A percentile compares a stretch with the other conserved stretches of the same genome.
Conservation (phyloP, 1,139 yeast genomes). For the Diutina catenulata region DNA sequence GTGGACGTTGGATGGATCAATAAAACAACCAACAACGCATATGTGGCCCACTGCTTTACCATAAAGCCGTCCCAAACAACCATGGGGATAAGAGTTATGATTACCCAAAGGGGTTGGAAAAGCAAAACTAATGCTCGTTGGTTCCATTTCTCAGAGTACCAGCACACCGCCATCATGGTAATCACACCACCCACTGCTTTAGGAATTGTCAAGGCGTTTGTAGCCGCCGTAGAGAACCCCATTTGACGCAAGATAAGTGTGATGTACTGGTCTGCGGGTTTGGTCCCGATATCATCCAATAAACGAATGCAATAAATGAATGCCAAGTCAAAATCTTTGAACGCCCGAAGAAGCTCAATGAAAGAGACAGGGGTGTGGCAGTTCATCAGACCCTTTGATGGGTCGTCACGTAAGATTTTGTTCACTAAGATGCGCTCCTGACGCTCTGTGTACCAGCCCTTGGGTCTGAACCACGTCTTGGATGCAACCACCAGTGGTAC, state of each 20-base stretch:
- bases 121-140: not conserved
- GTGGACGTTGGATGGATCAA: constrained; percentile 7
- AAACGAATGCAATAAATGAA: constrained; percentile 46
- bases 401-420: constrained; percentile 54
- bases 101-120: constrained; percentile 4
- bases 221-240: constrained; percentile 2
- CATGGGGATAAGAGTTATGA: not conserved
- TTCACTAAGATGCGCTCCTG: constrained; percentile 56
- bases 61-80: constrained; percentile 1
- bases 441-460: constrained; percentile 54
- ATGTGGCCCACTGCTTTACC: constrained; percentile 2
- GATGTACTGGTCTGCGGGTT: not conserved
- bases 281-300: not conserved
- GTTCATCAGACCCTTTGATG: constrained; percentile 58
- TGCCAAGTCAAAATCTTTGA: constrained; percentile 45
- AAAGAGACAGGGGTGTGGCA: constrained; percentile 42
- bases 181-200: not conserved
- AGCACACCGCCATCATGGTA: not conserved
- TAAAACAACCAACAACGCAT: not conserved
- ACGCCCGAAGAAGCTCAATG: constrained; percentile 15
- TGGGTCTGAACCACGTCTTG: constrained; percentile 28
- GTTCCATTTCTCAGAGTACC: not conserved
- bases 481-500: not conserved
- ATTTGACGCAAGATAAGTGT: constrained; percentile 1
- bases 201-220: constrained; percentile 4